A percentile compares a stretch with the other conserved stretches of the same genome.
These are phyloP conservation scores for Usnea hakonensis DNA, from an alignment of 495 filamentous ascomycete genomes.

Conservation along the genomic window DNA sequence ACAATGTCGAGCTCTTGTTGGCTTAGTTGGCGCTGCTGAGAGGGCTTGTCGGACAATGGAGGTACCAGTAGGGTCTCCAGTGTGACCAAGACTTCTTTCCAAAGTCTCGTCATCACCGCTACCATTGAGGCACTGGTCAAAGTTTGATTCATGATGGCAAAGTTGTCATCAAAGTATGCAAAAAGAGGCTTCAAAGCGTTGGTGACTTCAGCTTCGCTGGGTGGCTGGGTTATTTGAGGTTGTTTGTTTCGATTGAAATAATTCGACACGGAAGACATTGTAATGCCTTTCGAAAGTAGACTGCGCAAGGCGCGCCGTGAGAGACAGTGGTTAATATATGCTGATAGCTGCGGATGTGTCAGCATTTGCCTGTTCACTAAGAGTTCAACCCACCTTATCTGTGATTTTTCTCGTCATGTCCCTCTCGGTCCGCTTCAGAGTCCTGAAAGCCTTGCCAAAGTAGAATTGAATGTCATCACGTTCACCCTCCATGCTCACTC, in stretches of 20 bases:
- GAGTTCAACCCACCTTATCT: conserved; percentile 66
- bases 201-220: conserved; percentile 66
- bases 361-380: conserved; percentile 7
- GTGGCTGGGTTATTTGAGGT: conserved; percentile 44
- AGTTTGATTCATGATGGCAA: conserved; percentile 96
- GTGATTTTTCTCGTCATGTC: conserved; percentile 98
- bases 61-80: conserved; percentile 88
- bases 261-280: conserved; percentile 61
- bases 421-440: conserved; percentile 85
- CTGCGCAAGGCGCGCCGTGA: conserved; percentile 70
- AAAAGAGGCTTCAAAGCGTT: conserved; percentile 84
- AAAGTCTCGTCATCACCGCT: conserved; percentile 93
- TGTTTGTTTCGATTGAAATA: conserved; percentile 61
- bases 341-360: conserved; percentile 58
- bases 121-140: conserved; percentile 89
- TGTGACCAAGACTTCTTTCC: conserved; percentile 93
- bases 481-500: conserved; percentile 98
- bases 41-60: conserved; percentile 91
- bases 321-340: conserved; percentile 85
- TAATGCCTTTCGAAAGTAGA: conserved; percentile 63
- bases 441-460: conserved; percentile 94
- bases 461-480: conserved; percentile 98
- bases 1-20: conserved; percentile 91
- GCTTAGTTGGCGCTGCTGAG: conserved; percentile 75
- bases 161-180: conserved; percentile 97